Base-by-base conservation (phyloP, 2,329 filamentous ascomycete genomes). In the Neonectria coccinea region DNA sequence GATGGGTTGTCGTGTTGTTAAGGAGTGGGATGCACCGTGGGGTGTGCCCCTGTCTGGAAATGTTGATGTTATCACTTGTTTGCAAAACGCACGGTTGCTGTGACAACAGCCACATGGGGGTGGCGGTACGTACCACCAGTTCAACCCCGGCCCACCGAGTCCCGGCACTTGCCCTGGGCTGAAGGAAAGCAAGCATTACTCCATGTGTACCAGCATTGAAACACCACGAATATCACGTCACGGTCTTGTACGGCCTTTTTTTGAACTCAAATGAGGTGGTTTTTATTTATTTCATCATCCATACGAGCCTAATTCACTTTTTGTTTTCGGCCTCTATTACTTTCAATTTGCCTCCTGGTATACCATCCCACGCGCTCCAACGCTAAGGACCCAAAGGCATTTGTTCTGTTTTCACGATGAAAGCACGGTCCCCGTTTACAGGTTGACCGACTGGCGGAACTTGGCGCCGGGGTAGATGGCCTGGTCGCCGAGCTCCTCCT, bases 401-500 rank as follows among this genome's bases (percentile, higher is more conserved):
- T 72, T 58, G 25, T 58, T 60, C 54, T 36, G 39, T 48, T 60
- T 64, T 66, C 31, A 27, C n/a, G 57, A 25, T 22, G 31, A 27
- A 59, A 61, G 48, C 48, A 57, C 47, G n/a, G 20, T 56, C 59
- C 50, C 69, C 66, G 47, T 81, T 89, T 93, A 97, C 83, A 97
- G 82, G 86, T 92, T 94, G 77, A 97, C 91, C 69, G 95, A 85
- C 75, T 84, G 94, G 86, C 95, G 92, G 93, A 98, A 99, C 79
- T 93, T 94, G 79, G 87, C 84, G 75, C 96, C 96, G 75, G 95
- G 94, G 81, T 95, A 99, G 83, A 98, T 79, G 74, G 95, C 96
- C 77, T 96, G 91, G 77, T 90, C 88, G 76, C 94, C 94, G 71
- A 99, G 91, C 88, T 99, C 96, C 87, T 99, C 96, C 89, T 99